phyloP scores from a whole-genome alignment of 129 eudicot species.

The Chrysanthemum lavandulifolium region DNA sequence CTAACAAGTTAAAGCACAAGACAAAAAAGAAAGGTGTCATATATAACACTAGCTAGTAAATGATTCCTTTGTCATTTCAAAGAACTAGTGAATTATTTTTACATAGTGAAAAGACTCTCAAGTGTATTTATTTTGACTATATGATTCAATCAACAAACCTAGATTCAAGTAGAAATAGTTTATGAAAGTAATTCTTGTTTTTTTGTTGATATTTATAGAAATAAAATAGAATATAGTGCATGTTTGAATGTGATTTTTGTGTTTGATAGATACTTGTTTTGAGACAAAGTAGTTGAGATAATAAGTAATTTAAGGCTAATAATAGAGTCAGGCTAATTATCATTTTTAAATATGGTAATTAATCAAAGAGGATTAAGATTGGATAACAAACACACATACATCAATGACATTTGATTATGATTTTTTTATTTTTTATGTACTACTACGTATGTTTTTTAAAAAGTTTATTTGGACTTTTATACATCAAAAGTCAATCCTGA shows the following conservation, averaged over 20 bases:
- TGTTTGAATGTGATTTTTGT: constrained; percentile 16
- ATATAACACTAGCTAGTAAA: constrained; percentile 5
- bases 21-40: constrained; percentile 24
- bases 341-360: neutral
- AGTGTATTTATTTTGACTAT: neutral
- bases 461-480: constrained; percentile 7
- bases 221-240: neutral
- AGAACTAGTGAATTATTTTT: constrained; percentile 5
- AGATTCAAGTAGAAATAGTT: neutral
- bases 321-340: constrained; percentile 27
- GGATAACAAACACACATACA: constrained; percentile 24
- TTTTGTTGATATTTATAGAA: no score
- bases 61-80: constrained; percentile 1
- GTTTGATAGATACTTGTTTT: constrained; percentile 15
- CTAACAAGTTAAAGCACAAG: constrained; percentile 1
- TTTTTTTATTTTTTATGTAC: neutral
- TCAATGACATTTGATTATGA: neutral
- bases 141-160: neutral
- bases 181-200: neutral
- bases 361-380: constrained; percentile 34
- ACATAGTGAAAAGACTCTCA: constrained; percentile 9
- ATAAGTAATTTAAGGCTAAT: constrained; percentile 7
- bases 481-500: constrained; percentile 10
- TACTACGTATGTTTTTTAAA: neutral
- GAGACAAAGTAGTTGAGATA: constrained; percentile 28